Percentiles rank a stretch among this genome's conserved stretches.
Conservation (phyloP, 2,329 filamentous ascomycete species). For the Pseudocercospora fijiensis region DNA sequence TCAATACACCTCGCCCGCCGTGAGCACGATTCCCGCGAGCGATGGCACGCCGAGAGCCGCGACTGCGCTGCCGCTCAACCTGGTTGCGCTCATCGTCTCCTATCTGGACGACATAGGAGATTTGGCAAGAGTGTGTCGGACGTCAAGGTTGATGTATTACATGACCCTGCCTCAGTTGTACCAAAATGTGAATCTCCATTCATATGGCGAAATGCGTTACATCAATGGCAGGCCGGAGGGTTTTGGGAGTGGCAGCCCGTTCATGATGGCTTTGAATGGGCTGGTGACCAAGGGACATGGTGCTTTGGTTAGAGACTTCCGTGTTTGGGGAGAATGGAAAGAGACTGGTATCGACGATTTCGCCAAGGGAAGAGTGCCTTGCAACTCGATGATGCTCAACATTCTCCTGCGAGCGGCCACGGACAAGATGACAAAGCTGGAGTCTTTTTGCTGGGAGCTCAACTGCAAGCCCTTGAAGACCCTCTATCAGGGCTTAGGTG, state of each 20-base stretch:
- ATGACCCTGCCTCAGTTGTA: constrained; percentile 64
- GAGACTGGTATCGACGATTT: constrained; percentile 59
- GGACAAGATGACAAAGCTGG: constrained; percentile 58
- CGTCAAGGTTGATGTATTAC: constrained; percentile 62
- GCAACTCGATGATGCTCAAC: constrained; percentile 64
- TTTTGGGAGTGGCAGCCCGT: constrained; percentile 62
- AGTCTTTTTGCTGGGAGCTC: constrained; percentile 61
- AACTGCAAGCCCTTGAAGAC: constrained; percentile 60
- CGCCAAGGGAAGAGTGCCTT: constrained; percentile 59
- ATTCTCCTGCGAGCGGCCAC: constrained; percentile 59
- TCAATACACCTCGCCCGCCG: constrained; percentile 32
- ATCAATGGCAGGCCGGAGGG: constrained; percentile 58
- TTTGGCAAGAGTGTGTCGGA: constrained; percentile 59
- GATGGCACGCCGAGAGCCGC: constrained; percentile 18
- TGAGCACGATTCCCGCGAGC: constrained; percentile 8
- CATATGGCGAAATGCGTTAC: constrained; percentile 60
- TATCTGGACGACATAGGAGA: constrained; percentile 59
- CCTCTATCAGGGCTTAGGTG: constrained; percentile 57
- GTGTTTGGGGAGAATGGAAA: constrained; percentile 57
- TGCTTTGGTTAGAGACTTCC: constrained; percentile 54
- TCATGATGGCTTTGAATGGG: constrained; percentile 62
- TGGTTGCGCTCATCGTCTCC: constrained; percentile 58
- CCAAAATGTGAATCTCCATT: constrained; percentile 55
- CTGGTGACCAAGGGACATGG: constrained; percentile 58
- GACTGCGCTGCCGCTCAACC: constrained; percentile 54